Evolutionary conservation across 2,329 filamentous ascomycete species (phyloP), one percentile per base, ranked within the genome.

Genomic region (Fusarium decemcellulare): DNA sequence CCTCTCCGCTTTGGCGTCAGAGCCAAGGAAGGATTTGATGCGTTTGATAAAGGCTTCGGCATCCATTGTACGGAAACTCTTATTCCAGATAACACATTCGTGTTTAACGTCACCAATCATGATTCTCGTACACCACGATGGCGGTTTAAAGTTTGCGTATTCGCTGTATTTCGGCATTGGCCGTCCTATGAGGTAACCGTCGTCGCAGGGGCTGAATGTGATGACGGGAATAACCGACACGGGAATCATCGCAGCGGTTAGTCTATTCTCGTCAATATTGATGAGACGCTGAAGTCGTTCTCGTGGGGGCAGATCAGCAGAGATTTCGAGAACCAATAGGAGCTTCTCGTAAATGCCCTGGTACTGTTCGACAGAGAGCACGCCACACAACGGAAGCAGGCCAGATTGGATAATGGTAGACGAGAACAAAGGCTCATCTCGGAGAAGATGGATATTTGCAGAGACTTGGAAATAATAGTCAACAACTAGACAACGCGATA

Each of bases 1-100:
- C 14, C n/a, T 44, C 15, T 59, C 27, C 6, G 36, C 47, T 27
- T 47, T 46, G n/a, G 23, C 5, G 14, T 50, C 55, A 7, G 42
- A 44, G 15, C 55, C 55, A 36, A 58, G 18, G n/a, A 46, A 58
- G 40, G 34, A 39, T 15, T 30, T 34, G 40, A 70, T 59, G 40
- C 50, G 58, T 15, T n/a, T 30, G 6, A 71, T 12, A 1, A 59
- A 50, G 4, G 11, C 16, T 11, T 60, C 40, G 14, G 68, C 46
- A n/a, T 44, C 32, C 4, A 65, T 61, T 16, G 47, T 11, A 16
- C 34, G 27, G 12, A 63, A 65, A 18, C 32, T 34, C 36, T 73
- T 74, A 52, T 74, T 74, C 71, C 72, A 74, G 36, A 74, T 72
- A 37, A 73, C 64, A 52, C 65, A 59, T 55, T 73, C 69, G 34